Conservation (phyloP, 2,329 filamentous ascomycete species). For the Daldinia eschscholtzii region DNA sequence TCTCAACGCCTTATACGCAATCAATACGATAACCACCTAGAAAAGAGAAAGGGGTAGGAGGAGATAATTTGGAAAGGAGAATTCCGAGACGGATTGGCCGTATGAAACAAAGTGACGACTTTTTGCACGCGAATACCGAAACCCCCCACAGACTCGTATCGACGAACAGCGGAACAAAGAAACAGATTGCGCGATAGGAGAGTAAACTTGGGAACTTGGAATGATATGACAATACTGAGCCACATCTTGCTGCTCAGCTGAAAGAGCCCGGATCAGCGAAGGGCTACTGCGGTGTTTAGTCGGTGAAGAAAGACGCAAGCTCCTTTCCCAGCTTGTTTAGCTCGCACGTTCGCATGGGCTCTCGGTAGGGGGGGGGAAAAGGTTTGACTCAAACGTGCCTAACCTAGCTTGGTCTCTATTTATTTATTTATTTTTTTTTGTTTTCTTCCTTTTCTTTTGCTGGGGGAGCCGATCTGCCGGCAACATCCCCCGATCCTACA, state of each 20-base stretch:
- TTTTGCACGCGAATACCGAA: conserved; percentile 30
- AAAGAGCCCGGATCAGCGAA: conserved; percentile 42
- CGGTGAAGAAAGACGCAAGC: conserved; percentile 38
- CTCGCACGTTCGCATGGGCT: conserved; percentile 10
- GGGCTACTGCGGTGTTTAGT: conserved; percentile 36
- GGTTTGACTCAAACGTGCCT: conserved; percentile 37
- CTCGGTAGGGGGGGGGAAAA: conserved; percentile 4
- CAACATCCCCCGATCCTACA: conserved; percentile 27
- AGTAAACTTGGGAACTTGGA: neutral
- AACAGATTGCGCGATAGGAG: conserved; percentile 34
- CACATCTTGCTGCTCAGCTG: conserved; percentile 44
- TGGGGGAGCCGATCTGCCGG: conserved; percentile 33
- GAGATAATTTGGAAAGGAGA: conserved; percentile 14
- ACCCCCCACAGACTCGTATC: conserved; percentile 40
- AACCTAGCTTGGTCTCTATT: conserved; percentile 19
- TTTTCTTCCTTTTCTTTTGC: neutral
- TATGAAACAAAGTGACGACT: conserved; percentile 32
- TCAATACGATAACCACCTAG: conserved; percentile 10
- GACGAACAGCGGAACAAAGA: conserved; percentile 32
- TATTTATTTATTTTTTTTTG: neutral
- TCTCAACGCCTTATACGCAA: conserved; percentile 19
- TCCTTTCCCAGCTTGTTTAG: conserved; percentile 31
- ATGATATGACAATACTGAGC: conserved; percentile 40
- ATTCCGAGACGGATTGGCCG: conserved; percentile 22
- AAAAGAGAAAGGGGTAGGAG: conserved; percentile 11